Percentiles rank a stretch among this genome's conserved stretches.
Evolutionary conservation across 2,329 filamentous ascomycete species (phyloP).

Genomic region (Rutstroemia sp.): DNA sequence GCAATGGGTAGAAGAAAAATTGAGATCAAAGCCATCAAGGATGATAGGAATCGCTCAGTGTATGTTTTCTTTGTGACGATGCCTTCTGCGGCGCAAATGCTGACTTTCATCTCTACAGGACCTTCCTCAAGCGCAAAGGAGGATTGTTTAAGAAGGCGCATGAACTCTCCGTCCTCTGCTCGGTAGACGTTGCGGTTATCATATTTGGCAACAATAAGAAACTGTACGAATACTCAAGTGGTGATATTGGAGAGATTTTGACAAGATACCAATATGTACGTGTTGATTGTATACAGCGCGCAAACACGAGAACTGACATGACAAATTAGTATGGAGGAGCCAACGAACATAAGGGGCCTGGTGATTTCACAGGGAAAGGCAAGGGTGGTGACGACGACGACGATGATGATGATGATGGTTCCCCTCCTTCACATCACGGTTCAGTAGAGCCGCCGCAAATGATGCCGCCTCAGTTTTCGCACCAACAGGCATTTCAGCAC

Average conservation of each 20-base stretch:
- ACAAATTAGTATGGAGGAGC: conserved; percentile 70
- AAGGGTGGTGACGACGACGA: conserved; percentile 71
- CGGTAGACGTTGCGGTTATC: conserved; percentile 96
- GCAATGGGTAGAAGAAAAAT: conserved; percentile 97
- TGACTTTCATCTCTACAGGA: conserved; percentile 45
- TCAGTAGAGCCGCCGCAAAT: conserved; percentile 46
- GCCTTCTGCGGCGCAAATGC: neutral
- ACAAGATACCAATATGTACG: conserved; percentile 84
- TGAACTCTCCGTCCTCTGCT: conserved; percentile 95
- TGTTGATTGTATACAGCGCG: conserved; percentile 23
- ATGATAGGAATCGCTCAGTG: conserved; percentile 96
- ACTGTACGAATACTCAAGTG: conserved; percentile 93
- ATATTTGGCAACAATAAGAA: conserved; percentile 99
- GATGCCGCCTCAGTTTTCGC: conserved; percentile 64
- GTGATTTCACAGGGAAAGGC: conserved; percentile 77
- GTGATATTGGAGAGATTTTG: conserved; percentile 87
- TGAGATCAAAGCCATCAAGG: conserved; percentile 99
- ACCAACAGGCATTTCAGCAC: conserved; percentile 65
- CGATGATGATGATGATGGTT: conserved; percentile 63
- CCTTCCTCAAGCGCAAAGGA: conserved; percentile 97
- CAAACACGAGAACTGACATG: conserved; percentile 16
- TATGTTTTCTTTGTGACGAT: conserved; percentile 38
- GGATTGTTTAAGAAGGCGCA: conserved; percentile 99
- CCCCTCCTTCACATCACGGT: conserved; percentile 44
- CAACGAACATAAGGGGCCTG: conserved; percentile 93